These are phyloP conservation scores for Candida koratica DNA, from an alignment of 805 yeast genomes.

Conservation along the genomic window DNA sequence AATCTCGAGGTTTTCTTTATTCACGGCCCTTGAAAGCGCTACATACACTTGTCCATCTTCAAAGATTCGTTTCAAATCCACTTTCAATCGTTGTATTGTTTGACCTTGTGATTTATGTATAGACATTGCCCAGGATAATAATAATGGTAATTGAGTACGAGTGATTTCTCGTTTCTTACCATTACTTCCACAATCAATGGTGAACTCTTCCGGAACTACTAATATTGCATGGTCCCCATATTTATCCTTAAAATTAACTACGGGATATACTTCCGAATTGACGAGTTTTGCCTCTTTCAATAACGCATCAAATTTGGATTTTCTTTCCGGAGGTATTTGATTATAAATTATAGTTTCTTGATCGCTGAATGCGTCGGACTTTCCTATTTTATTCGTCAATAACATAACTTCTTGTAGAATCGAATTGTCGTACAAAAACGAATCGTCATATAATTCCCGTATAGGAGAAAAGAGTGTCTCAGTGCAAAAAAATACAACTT, in stretches of 20 bases:
- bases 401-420: constrained; percentile 23
- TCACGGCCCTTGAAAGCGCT: constrained; percentile 74
- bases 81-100: constrained; percentile 65
- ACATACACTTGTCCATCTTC: constrained; percentile 85
- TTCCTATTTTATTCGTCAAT: constrained; percentile 23
- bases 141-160: constrained; percentile 62
- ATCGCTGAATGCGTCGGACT: constrained; percentile 16
- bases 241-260: constrained; percentile 43
- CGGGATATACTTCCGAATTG: constrained; percentile 29
- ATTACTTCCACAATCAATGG: constrained; percentile 18
- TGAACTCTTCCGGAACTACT: constrained; percentile 30
- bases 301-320: constrained; percentile 17
- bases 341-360: constrained; percentile 17
- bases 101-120: constrained; percentile 87
- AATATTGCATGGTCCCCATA: constrained; percentile 25
- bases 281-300: constrained; percentile 18
- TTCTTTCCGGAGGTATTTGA: constrained; percentile 24
- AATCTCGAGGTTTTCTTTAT: constrained; percentile 61
- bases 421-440: constrained; percentile 16
- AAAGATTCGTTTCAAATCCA: constrained; percentile 61
- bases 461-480: constrained; percentile 22
- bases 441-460: constrained; percentile 20
- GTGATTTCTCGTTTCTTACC: constrained; percentile 20
- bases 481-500: constrained; percentile 53
- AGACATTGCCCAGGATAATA: constrained; percentile 78